Conservation (phyloP, 192 early-diverging fungal genomes). For the Dispira simplex region DNA sequence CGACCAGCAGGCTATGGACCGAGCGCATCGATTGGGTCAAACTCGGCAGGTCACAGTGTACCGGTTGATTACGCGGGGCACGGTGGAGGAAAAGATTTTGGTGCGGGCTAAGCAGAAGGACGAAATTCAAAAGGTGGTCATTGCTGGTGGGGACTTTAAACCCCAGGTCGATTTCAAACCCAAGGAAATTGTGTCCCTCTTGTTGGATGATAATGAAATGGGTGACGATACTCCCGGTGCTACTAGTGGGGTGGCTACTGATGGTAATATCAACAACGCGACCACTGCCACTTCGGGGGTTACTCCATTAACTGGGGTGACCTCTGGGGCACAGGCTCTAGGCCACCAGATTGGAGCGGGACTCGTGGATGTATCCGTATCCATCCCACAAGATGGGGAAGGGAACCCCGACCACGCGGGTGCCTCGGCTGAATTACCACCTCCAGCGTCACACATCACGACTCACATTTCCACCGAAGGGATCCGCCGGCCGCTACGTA, state of each 20-base stretch:
- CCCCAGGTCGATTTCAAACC: constrained; percentile 58
- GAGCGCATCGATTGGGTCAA: constrained; percentile 72
- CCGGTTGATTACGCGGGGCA: constrained; percentile 61
- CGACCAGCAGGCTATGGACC: constrained; percentile 87
- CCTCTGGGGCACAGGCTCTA: neutral
- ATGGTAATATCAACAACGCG: neutral
- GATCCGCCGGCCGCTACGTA: neutral
- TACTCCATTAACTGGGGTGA: neutral
- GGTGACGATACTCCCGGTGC: constrained; percentile 13
- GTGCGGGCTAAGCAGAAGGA: constrained; percentile 76
- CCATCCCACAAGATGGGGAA: too few species aligned
- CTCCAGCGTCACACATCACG: too few species aligned
- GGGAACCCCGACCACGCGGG: too few species aligned
- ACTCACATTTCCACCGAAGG: neutral
- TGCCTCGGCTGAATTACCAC: too few species aligned
- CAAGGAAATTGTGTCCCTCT: constrained; percentile 71
- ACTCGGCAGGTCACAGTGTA: constrained; percentile 77
- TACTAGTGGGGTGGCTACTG: neutral
- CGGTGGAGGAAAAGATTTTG: constrained; percentile 70
- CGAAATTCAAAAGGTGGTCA: constrained; percentile 87
- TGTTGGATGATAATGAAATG: constrained; percentile 59
- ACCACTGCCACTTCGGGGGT: neutral
- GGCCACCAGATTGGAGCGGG: neutral
- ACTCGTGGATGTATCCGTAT: too few species aligned
- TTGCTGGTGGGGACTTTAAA: constrained; percentile 77